Conservation (phyloP, 2,329 filamentous ascomycete genomes). For the Fusarium setosum region DNA sequence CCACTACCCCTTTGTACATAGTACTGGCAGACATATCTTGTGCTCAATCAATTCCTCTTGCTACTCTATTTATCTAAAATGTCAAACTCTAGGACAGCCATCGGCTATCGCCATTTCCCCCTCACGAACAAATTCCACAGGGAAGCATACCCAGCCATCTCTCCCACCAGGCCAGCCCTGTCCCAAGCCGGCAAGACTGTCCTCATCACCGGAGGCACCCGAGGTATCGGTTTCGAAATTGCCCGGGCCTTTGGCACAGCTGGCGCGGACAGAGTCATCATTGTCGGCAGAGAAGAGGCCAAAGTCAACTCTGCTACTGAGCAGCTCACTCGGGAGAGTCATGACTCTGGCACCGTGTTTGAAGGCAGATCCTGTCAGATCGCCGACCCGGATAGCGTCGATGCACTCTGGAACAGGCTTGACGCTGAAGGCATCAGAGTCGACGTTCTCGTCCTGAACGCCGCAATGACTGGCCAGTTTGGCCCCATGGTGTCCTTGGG, state of each 20-base stretch:
- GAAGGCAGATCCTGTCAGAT: background rate
- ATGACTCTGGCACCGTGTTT: background rate
- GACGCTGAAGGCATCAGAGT: background rate
- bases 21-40: too few relatives aligned
- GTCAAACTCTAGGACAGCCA: background rate
- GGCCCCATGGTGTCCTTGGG: background rate
- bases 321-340: background rate
- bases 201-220: background rate
- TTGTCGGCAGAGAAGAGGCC: background rate
- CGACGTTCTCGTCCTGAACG: background rate
- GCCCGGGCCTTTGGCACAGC: background rate
- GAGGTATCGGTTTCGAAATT: background rate
- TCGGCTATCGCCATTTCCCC: background rate
- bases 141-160: background rate
- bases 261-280: background rate
- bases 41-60: too few relatives aligned
- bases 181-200: constrained; percentile 4
- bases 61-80: background rate
- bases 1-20: too few relatives aligned
- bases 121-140: background rate
- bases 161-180: background rate
- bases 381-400: background rate
- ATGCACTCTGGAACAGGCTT: background rate
- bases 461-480: constrained; percentile 8
- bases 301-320: background rate